A percentile compares a stretch with the other conserved stretches of the same genome.
These are phyloP conservation scores for Scytalidium sp. DNA, from an alignment of 2,329 filamentous ascomycete genomes.

Conservation along the genomic window DNA sequence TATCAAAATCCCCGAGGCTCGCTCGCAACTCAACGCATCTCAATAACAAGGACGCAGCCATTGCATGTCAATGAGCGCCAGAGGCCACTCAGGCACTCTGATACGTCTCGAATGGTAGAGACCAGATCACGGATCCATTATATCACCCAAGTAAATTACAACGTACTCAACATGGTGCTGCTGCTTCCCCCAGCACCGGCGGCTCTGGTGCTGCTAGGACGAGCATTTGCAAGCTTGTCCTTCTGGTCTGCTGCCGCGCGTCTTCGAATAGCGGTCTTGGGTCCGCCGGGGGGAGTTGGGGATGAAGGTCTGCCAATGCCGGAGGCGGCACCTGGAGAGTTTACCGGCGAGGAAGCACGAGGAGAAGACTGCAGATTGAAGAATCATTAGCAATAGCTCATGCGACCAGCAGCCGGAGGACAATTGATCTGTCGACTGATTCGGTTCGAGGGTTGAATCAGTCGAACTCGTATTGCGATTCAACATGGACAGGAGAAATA, in stretches of 20 bases:
- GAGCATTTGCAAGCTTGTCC: constrained; percentile 91
- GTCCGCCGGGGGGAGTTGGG: constrained; percentile 86
- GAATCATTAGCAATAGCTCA: constrained; percentile 5
- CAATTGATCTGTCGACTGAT: too few species aligned
- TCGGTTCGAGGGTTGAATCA: too few species aligned
- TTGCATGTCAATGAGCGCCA: not conserved
- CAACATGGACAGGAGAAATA: too few species aligned
- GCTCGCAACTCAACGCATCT: too few species aligned
- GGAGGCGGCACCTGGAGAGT: constrained; percentile 47
- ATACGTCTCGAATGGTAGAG: too few species aligned
- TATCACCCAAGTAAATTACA: constrained; percentile 3
- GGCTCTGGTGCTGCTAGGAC: constrained; percentile 87
- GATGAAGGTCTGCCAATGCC: constrained; percentile 78
- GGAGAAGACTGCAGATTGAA: constrained; percentile 28
- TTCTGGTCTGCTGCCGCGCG: constrained; percentile 96
- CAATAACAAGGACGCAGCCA: not conserved
- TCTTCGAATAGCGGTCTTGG: constrained; percentile 91
- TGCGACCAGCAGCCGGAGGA: not conserved
- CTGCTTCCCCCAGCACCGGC: constrained; percentile 94
- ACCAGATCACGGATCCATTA: not conserved
- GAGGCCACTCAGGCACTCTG: not conserved
- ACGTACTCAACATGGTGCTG: constrained; percentile 96
- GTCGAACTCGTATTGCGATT: too few species aligned
- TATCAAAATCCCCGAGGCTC: too few species aligned
- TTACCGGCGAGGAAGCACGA: constrained; percentile 53